Percentiles rank a stretch among this genome's conserved stretches.
phyloP scores from a whole-genome alignment of 2,329 filamentous ascomycete species.

The Fusarium coicis region DNA sequence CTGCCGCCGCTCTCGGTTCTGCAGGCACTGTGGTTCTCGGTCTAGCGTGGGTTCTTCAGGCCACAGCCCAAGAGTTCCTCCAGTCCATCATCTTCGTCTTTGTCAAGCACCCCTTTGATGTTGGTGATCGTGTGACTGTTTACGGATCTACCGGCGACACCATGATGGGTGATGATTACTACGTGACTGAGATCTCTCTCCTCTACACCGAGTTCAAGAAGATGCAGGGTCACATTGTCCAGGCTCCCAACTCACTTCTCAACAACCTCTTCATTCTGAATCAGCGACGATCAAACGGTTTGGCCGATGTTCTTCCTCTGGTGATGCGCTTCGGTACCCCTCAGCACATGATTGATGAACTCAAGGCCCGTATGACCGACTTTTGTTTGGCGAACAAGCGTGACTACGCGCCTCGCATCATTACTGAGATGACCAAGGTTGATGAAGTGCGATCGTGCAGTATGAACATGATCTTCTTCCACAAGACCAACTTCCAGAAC shows the following conservation, averaged over 20 bases:
- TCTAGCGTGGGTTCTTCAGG: conserved; percentile 90
- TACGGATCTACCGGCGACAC: conserved; percentile 89
- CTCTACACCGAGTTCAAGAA: conserved; percentile 99
- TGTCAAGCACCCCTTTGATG: conserved; percentile 96
- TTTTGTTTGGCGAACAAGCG: conserved; percentile 89
- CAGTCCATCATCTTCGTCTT: conserved; percentile 96
- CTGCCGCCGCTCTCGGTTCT: conserved; percentile 90
- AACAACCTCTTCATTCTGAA: conserved; percentile 96
- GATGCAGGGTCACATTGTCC: conserved; percentile 96
- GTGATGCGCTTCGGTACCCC: conserved; percentile 90
- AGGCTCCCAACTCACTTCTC: conserved; percentile 92
- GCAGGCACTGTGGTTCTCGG: conserved; percentile 89
- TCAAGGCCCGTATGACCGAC: conserved; percentile 82
- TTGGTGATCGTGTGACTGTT: conserved; percentile 90
- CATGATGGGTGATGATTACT: conserved; percentile 89
- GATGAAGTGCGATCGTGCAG: conserved; percentile 86
- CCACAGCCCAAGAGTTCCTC: conserved; percentile 92
- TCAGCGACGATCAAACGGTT: conserved; percentile 86
- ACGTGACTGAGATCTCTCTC: conserved; percentile 92
- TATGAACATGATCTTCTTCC: conserved; percentile 95
- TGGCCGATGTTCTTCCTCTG: conserved; percentile 87
- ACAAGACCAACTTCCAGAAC: conserved; percentile 97
- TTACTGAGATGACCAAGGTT: conserved; percentile 84
- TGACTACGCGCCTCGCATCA: conserved; percentile 86
- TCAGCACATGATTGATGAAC: conserved; percentile 81